Base-by-base conservation (phyloP, 805 yeast species). In the Allodekkera sacchari region DNA sequence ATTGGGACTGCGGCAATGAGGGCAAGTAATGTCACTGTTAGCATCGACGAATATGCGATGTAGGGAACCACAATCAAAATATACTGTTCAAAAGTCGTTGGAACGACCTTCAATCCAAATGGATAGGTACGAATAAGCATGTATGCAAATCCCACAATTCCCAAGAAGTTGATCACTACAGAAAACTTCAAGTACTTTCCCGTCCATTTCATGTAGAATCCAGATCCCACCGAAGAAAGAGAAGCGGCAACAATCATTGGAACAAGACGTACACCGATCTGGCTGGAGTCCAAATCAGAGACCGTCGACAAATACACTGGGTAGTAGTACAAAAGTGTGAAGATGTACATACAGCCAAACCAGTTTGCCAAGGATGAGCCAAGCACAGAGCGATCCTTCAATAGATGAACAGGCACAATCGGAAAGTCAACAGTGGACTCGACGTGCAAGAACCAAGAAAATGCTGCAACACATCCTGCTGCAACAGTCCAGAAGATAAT, bases 1-100 rank as follows among this genome's bases (percentile, higher is more conserved):
- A 63, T 53, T 2, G 85, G 84, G 7, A 76, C 87, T 2, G 85
- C 75, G 2, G 87, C 81, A 40, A 80, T 77, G 59, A 78, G 66
- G 1, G 85, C 73, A 15, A 79, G 53, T 27, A 80, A 59, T 0
- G 84, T 77, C 9, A 77, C 73, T 0, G 87, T 79, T 41, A 80
- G 63, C 53, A 77, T 62, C 3, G 71, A 64, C 1, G 83, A 57
- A 39, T 68, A 68, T 1, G 80, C 77, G 35, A 70, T 47, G 2
- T 78, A 74, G 3, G 80, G 74, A 3, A 71, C 53, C 4, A 68
- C 37, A 18, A 64, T 50, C 19, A 77, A 37, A 2, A 62, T 34
- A 39, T 55, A 71, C 40, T 70, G 73, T 20, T 58, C 64, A 43
- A 66, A 55, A 3, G 24, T 21, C 1, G 40, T 7, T 3, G 57